These are phyloP conservation scores for Tetragonia tetragonoides DNA, from an alignment of 148 eudicot genomes.

Conservation along the genomic window DNA sequence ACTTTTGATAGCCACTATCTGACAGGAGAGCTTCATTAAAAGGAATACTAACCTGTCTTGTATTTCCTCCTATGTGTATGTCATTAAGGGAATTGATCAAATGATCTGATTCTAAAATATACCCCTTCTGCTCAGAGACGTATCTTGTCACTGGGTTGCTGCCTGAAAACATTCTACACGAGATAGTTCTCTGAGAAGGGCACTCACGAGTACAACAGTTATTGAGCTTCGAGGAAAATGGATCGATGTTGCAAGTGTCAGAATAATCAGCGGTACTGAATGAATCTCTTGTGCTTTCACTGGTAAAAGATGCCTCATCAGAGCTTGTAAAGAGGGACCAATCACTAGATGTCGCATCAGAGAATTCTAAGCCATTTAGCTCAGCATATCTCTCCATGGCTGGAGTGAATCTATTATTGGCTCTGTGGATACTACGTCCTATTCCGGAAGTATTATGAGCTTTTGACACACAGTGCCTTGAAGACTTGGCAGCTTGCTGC, in stretches of 20 bases:
- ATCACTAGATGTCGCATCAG: conserved; percentile 76
- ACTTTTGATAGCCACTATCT: conserved; percentile 29
- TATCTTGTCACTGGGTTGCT: conserved; percentile 51
- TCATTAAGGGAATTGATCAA: conserved; percentile 25
- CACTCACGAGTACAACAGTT: conserved; percentile 35
- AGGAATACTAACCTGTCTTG: conserved; percentile 19
- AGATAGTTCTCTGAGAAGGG: conserved; percentile 47
- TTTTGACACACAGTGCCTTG: conserved; percentile 28
- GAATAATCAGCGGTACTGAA: conserved; percentile 64
- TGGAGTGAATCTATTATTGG: conserved; percentile 44
- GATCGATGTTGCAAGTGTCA: conserved; percentile 50
- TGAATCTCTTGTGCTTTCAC: conserved; percentile 90
- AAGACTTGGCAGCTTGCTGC: conserved; percentile 41
- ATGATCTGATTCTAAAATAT: conserved; percentile 37
- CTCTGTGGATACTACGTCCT: conserved; percentile 25
- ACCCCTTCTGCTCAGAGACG: conserved; percentile 47
- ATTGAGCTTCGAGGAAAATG: conserved; percentile 54
- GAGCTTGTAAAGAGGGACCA: conserved; percentile 97
- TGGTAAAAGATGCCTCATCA: conserved; percentile 86
- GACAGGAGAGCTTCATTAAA: conserved; percentile 25
- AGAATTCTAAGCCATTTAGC: conserved; percentile 41
- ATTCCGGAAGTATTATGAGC: conserved; percentile 22
- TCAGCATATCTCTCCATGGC: conserved; percentile 29
- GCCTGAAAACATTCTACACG: conserved; percentile 64
- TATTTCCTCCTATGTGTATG: conserved; percentile 18